Base-by-base conservation (phyloP, 2,329 filamentous ascomycete genomes). In the Ceratocystis cacaofunesta region DNA sequence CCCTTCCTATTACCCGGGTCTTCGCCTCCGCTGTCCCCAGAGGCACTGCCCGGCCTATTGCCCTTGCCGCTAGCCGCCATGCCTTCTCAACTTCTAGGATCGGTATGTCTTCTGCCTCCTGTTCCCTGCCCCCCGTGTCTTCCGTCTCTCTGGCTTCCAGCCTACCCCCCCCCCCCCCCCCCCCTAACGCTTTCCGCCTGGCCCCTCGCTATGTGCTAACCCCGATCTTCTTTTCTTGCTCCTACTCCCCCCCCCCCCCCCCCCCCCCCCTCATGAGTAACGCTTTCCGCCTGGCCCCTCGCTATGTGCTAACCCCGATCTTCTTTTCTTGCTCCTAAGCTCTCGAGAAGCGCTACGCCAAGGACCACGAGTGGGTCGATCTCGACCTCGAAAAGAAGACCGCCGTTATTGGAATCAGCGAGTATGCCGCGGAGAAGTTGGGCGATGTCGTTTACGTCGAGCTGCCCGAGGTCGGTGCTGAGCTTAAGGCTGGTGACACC, bases 341-440 rank as follows among this genome's bases (percentile, higher is more conserved):
- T 72, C 78, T 80, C 65, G 78, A 83, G 69, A 92, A 94, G 78
- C 89, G 87, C 75, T 99, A 95, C 81, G 96, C 94, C 70, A 88
- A 92, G 75, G 92, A 96, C 74, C 94, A 99, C 81, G 94, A 99
- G 80, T 99, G 94, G 94, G 86, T 99, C 75, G 91, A 96, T 77
- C 79, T 96, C 68, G 87, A 86, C 66, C 85, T 84, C 63, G 89
- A 95, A 77, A 85, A 87, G 75, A 92, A 89, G 76, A 87, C 86
- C 62, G 92, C 89, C 80, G 84, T 82, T 63, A 80, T 86, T 70
- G 94, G 94, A 68, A 95, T 99, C 75, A 94, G 90, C 66, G 81
- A 87, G 71, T 97, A 95, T 80, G 94, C 94, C 22, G 89, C 94
- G 70, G 84, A 95, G 72, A 87, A 90, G 70, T 88, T 99, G 68